phyloP scores from a whole-genome alignment of 2,329 filamentous ascomycete genomes.

The Fusarium oligoseptatum region DNA sequence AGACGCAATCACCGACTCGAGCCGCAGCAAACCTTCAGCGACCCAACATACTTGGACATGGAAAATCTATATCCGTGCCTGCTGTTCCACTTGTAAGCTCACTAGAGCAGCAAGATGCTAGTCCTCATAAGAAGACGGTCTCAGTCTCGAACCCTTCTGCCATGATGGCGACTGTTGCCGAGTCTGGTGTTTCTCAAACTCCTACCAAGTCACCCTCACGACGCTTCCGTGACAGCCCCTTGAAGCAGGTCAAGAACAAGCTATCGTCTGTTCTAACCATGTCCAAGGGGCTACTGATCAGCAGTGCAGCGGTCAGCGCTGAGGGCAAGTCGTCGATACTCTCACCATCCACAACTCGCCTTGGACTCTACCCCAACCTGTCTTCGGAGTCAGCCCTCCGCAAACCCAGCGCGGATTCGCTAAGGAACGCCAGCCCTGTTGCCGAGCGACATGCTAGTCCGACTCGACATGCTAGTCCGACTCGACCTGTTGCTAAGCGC shows the following conservation, averaged over 20 bases:
- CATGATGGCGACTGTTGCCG: slow-evolving; percentile 59
- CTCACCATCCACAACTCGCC: slow-evolving; percentile 64
- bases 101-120: slow-evolving; percentile 34
- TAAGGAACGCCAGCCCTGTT: slow-evolving; percentile 31
- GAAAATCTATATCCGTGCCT: slow-evolving; percentile 75
- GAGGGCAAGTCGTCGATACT: slow-evolving; percentile 71
- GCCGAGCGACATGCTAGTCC: slow-evolving; percentile 55
- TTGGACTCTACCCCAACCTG: slow-evolving; percentile 58
- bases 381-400: slow-evolving; percentile 64
- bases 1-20: slow-evolving; percentile 30
- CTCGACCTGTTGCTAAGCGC: slow-evolving; percentile 59
- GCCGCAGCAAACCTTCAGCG: slow-evolving; percentile 27
- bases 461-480: slow-evolving; percentile 52
- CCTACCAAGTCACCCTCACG: slow-evolving; percentile 69
- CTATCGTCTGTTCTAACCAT: slow-evolving; percentile 91
- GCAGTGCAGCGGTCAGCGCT: slow-evolving; percentile 74
- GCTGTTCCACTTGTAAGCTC: slow-evolving; percentile 55
- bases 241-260: slow-evolving; percentile 94
- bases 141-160: slow-evolving; percentile 70
- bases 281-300: slow-evolving; percentile 87
- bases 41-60: slow-evolving; percentile 52
- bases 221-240: slow-evolving; percentile 76
- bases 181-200: slow-evolving; percentile 59
- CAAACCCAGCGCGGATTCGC: slow-evolving; percentile 41
- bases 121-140: slow-evolving; percentile 68